phyloP scores from a whole-genome alignment of 805 yeast genomes.

The Candida tammaniensis region DNA sequence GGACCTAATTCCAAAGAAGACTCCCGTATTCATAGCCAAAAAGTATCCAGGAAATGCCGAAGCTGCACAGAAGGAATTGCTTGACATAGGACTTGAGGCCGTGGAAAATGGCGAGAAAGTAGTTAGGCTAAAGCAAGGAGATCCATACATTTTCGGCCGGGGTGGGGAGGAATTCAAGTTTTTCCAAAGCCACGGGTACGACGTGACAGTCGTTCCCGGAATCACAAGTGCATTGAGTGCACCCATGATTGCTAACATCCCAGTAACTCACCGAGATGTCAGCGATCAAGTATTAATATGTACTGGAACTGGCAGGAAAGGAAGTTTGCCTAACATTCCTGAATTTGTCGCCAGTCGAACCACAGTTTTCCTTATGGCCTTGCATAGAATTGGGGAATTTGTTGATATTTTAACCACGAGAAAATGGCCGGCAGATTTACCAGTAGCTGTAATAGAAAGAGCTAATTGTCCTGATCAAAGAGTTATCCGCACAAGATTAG shows the following conservation, averaged over 20 bases:
- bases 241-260: constrained; percentile 75
- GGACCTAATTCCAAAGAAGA: constrained; percentile 71
- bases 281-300: constrained; percentile 91
- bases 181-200: constrained; percentile 65
- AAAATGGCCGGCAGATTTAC: constrained; percentile 68
- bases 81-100: constrained; percentile 67
- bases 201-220: constrained; percentile 80
- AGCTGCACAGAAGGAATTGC: constrained; percentile 81
- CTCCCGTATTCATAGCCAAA: constrained; percentile 80
- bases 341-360: constrained; percentile 72
- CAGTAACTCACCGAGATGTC: constrained; percentile 89
- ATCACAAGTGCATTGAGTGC: constrained; percentile 88
- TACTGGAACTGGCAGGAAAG: constrained; percentile 92
- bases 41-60: constrained; percentile 98
- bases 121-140: constrained; percentile 92
- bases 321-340: constrained; percentile 76
- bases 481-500: constrained; percentile 69
- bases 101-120: constrained; percentile 68
- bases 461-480: constrained; percentile 94
- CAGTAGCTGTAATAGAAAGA: constrained; percentile 84
- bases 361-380: constrained; percentile 84
- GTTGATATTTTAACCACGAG: constrained; percentile 45
- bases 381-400: constrained; percentile 69
- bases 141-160: constrained; percentile 93
- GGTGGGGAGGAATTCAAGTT: constrained; percentile 89